Base-by-base conservation (phyloP, 106 monocot species). In the Acorus calamus region DNA sequence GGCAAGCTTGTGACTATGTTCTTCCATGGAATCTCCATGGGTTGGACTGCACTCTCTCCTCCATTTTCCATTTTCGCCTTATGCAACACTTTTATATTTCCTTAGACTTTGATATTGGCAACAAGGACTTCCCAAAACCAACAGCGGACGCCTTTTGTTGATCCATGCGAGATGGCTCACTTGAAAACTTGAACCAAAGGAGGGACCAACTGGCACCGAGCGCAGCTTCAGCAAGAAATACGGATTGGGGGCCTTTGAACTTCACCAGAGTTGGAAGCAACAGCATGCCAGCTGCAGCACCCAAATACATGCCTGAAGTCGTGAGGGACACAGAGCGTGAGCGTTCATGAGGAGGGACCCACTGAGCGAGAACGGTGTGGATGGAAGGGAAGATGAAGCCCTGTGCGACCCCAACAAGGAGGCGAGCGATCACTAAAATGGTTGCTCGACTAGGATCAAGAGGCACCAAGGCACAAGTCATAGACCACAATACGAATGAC, bases 301-400 rank as follows among this genome's bases (percentile, higher is more conserved):
- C 94, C 3, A 94, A 69, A 64, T 94, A 94, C 94, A 94, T 94
- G 11, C 89, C 94, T 4, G 94, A 94, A 52, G 84, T 94, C 0
- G 94, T 94, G 11, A 94, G 81, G 42, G 94, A 94, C 2, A 94
- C 94, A 11, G 94, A 94, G 9, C 94, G 74, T 3, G 89, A 94
- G 4, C 94, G 81, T 69, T 94, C 94, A 64, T 90, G 89, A 5
- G 94, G 84, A 3, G 94, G 94, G 13, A 94, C 89, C 94, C 89
- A 94, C 42, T 87, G 94, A 49, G 94, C 86, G 4, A 94, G 68
- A 56, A 94, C 84, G 7, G 94, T 87, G 52, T 94, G 94, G 11
- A 94, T 94, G 63, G 89, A 89, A 5, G 94, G 94, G 52, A 94
- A 94, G 51, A 94, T 94, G 69, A 94, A 84, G 5, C 94, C 94